These are phyloP conservation scores for Candolleomyces efflorescens DNA, from an alignment of 768 basidiomycete genomes.

Conservation along the genomic window DNA sequence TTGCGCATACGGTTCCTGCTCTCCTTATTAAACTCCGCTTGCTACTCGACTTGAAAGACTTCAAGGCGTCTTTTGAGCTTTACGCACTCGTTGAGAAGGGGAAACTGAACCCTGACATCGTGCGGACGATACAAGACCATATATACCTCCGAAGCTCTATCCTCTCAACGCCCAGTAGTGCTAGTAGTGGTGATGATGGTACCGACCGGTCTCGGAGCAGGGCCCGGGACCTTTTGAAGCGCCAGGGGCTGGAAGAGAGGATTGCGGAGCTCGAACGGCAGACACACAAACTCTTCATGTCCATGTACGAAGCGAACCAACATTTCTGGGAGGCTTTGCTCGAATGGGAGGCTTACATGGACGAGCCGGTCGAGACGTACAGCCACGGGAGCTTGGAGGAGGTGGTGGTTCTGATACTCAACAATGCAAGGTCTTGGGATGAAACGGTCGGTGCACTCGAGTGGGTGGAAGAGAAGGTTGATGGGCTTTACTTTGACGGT, in stretches of 20 bases:
- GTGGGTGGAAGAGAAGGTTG: background rate
- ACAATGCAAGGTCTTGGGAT: slow-evolving; percentile 6
- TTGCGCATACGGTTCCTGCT: slow-evolving; percentile 1
- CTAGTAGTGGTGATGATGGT: no score
- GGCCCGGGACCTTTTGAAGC: background rate
- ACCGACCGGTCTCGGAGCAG: no score
- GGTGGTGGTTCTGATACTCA: background rate
- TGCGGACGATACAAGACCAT: background rate
- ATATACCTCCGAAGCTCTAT: background rate
- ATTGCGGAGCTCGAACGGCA: slow-evolving; percentile 6
- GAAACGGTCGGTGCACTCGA: slow-evolving; percentile 8
- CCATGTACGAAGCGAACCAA: background rate
- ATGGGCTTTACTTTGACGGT: no score
- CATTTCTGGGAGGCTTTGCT: slow-evolving; percentile 6
- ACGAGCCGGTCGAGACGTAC: background rate
- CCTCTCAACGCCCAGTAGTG: no score
- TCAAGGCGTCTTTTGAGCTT: background rate
- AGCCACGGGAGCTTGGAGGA: background rate
- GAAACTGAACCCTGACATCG: background rate
- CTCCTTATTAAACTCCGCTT: slow-evolving; percentile 1
- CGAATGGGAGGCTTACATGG: background rate
- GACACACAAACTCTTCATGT: slow-evolving; percentile 1
- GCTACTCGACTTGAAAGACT: slow-evolving; percentile 2
- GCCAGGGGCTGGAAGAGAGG: background rate
- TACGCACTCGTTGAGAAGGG: background rate